Base-by-base conservation (phyloP, 148 eudicot species). In the Limonium bicolor region DNA sequence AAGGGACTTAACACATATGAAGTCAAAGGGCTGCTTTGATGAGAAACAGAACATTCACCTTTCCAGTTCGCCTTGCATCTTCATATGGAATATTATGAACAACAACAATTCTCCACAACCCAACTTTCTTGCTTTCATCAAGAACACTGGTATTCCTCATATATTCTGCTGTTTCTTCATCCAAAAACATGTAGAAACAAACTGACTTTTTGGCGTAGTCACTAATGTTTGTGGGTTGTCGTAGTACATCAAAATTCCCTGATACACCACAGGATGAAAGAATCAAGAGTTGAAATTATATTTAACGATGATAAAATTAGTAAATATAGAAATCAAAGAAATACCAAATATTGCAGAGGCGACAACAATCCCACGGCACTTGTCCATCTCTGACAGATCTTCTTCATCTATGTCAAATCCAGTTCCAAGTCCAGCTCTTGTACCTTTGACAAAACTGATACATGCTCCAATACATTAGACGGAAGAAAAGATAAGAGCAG, bases 291-390 rank as follows among this genome's bases (percentile, higher is more conserved):
- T 8, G 46, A n/a, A 42, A 16, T 41, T 10, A 23, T 1, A 7
- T 36, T 20, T 11, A 42, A 12, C 46, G 7, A 33, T 3, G 7
- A 6, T 14, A 27, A 38, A 30, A 50, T 31, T 20, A 31, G 22
- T 80, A 84, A 28, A 8, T 4, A 2, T 46, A 40, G 10, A 11
- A 13, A 23, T n/a, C 26, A 46, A 31, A 48, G 32, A 20, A 36
- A 24, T 87, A 88, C 95, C 95, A 63, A 85, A 81, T 29, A 92
- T 73, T 28, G 94, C 95, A 3, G 99, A 92, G 31, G 97, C 95
- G 31, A 90, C 97, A 50, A 90, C 87, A 23, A 84, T 58, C 41
- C 95, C 97, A 12, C 41, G 58, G 56, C 94, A 90, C 43, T 55
- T 56, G 50, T 84, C 95, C 95, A 84, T 80, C 11, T 80, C 93